Evolutionary conservation across 495 filamentous ascomycete genomes (phyloP), one percentile per base, ranked within the genome.

Genomic region (Penicillium cataractarum): DNA sequence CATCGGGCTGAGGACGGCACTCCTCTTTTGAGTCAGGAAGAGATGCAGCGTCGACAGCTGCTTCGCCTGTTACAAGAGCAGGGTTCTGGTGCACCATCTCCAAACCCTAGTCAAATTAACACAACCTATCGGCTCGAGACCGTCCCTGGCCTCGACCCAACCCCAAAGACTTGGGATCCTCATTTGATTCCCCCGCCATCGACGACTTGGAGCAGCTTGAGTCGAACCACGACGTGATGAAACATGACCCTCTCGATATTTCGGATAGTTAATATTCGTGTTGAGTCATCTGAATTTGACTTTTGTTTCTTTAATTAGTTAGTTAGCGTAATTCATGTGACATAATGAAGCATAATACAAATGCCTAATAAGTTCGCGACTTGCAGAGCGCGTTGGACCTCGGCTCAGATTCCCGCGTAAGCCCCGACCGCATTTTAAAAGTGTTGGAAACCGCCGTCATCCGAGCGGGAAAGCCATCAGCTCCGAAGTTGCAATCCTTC

Each of bases 11-110:
- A 61, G 10, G 66, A 63, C 33, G 62, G 42, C 19, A 74, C 62
- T 3, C 65, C 63, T 4, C 64, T 76, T 0, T 57, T 78, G 37
- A 76, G 68, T 10, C 71, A 75, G n/a, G 74, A 77, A 27, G 77
- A 78, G 52, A 65, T 74, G 74, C 73, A 76, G 51, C 74, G 77
- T 17, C 71, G 68, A 40, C 74, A 79, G 52, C 56, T 79, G n/a
- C 68, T 69, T 31, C 66, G 71, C 8, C 60, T 78, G 5, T 33
- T 79, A 13, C 66, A 73, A 24, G 60, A 69, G 29, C 70, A 67
- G 12, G 61, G 65, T 19, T 46, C 54, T 0, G 60, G 61, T 13
- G 66, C 63, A 29, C 46, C 46, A 24, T 57, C 67, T 4, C 51
- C 64, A 40, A 29, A n/a, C 61, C 71, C 0, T 71, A 29, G 46